Conservation (phyloP, 169 alveolate species). For the Perkinsus chesapeaki region DNA sequence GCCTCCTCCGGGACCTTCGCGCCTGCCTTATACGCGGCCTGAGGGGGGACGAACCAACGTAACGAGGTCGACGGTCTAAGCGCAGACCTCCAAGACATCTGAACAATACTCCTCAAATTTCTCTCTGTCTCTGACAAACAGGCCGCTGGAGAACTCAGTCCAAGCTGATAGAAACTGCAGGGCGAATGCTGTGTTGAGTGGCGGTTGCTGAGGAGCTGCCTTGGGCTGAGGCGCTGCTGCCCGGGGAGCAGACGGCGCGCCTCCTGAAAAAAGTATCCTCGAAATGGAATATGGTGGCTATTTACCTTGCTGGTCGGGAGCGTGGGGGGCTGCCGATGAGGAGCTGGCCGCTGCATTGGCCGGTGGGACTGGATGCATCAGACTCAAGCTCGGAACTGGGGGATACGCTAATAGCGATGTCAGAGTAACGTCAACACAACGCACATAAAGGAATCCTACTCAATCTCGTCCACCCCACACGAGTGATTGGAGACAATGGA, state of each 20-base stretch:
- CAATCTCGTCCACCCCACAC: not conserved
- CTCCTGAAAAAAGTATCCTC: not conserved
- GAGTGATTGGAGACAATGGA: not conserved
- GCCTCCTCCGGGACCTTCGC: conserved; percentile 1
- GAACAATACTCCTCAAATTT: not conserved
- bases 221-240: not conserved
- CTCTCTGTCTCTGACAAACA: not conserved
- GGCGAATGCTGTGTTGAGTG: not conserved
- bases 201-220: not conserved
- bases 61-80: not conserved
- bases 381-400: not conserved
- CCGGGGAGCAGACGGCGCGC: not conserved
- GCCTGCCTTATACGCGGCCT: not conserved
- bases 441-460: not conserved
- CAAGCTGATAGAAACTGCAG: not conserved
- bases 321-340: not conserved
- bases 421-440: not conserved
- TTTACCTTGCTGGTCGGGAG: not conserved
- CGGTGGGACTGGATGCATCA: not conserved
- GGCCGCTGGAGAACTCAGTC: not conserved
- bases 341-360: not conserved
- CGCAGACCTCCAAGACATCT: not conserved
- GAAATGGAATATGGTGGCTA: not conserved
- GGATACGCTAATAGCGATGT: not conserved
- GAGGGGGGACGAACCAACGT: not conserved